phyloP scores from a whole-genome alignment of 106 monocot species.

The Platanthera guangdongensis region DNA sequence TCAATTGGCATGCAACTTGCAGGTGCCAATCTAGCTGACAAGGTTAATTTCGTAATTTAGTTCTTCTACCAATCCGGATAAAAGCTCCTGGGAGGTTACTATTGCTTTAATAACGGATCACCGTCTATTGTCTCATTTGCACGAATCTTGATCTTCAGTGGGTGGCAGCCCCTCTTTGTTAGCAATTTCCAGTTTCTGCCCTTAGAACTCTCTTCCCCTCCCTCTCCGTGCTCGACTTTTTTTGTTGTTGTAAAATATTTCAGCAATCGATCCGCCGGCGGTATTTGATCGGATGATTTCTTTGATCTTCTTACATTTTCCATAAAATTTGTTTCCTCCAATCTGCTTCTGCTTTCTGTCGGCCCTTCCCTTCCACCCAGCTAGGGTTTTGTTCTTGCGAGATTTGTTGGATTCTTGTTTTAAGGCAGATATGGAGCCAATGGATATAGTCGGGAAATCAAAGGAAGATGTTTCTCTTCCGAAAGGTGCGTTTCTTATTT shows the following conservation, averaged over 20 bases:
- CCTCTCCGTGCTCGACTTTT: background rate
- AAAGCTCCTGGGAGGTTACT: background rate
- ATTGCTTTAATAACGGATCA: background rate
- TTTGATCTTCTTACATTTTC: background rate
- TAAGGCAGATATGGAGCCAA: conserved; percentile 38
- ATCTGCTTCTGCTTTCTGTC: background rate
- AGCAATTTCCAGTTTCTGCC: background rate
- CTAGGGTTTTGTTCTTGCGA: background rate
- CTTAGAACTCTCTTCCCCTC: background rate
- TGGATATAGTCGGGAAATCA: conserved; percentile 75
- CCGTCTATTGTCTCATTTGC: background rate
- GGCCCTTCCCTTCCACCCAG: background rate
- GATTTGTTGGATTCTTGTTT: background rate
- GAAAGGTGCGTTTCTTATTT: conserved; percentile 35
- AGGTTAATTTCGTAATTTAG: background rate
- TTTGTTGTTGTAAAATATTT: background rate
- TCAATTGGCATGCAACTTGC: too few relatives aligned
- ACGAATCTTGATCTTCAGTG: background rate
- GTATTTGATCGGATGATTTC: background rate
- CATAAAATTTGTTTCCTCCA: too few relatives aligned
- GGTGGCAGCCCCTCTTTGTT: background rate
- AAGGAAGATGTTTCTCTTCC: conserved; percentile 72
- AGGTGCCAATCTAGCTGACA: background rate
- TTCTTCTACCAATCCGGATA: background rate
- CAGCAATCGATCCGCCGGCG: background rate